A percentile compares a stretch with the other conserved stretches of the same genome.
Evolutionary conservation across 768 basidiomycete genomes (phyloP).

Genomic region (Heimioporus sp.): DNA sequence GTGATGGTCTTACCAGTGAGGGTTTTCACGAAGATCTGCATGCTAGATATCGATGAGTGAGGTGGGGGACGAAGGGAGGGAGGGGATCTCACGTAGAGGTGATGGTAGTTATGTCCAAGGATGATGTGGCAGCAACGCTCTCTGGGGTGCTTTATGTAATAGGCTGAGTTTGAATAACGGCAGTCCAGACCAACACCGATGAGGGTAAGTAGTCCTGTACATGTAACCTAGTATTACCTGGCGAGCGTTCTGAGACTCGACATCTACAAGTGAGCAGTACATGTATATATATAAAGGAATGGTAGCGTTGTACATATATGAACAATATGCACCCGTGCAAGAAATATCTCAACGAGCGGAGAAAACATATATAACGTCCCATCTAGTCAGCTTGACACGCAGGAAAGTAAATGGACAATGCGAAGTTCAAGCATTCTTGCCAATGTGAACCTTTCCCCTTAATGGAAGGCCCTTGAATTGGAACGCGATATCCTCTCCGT

Average conservation of each 20-base stretch:
- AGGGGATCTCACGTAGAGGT: too few species aligned
- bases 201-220: too few species aligned
- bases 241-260: not conserved
- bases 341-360: conserved; percentile 4
- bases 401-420: not conserved
- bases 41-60: too few species aligned
- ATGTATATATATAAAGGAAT: conserved; percentile 7
- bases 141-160: too few species aligned
- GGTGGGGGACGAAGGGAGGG: too few species aligned
- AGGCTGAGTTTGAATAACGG: too few species aligned
- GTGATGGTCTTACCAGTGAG: too few species aligned
- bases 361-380: not conserved
- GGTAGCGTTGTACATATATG: not conserved
- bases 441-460: conserved; percentile 60
- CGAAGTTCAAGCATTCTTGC: conserved; percentile 44
- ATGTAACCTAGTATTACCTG: too few species aligned
- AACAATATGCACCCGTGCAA: conserved; percentile 9
- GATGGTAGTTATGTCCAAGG: too few species aligned
- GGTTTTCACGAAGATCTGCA: too few species aligned
- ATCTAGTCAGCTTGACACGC: not conserved
- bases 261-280: conserved; percentile 21
- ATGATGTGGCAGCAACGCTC: too few species aligned
- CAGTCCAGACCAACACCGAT: too few species aligned
- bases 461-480: conserved; percentile 65
- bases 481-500: conserved; percentile 44